Base-by-base conservation (phyloP, 352 stramenopile species). In the Phytophthora uliginosa region DNA sequence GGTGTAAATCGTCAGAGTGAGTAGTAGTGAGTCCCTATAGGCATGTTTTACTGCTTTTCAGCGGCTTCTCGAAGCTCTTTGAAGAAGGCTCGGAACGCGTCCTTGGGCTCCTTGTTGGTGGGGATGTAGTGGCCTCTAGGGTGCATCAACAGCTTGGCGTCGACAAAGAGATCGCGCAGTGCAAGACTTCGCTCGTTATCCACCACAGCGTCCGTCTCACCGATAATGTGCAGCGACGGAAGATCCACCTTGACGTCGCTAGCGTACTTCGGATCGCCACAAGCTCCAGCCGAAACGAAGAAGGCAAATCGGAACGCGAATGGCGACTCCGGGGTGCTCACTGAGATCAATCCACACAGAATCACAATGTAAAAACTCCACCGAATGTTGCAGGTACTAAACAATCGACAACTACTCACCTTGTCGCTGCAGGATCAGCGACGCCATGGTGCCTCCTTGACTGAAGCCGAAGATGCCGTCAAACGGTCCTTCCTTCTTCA, bases 391-490 rank as follows among this genome's bases (percentile, higher is more conserved):
- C 36, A 45, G 2, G 40, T 50, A 50, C n/a, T 18, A 22, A 1
- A 7, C 40, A 18, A 22, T 4, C 17, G 40, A 22, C 12, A 13
- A 40, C 34, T 13, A 4, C 40, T 4, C 9, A 93, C 85, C 79
- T 77, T 96, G 88, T 65, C 80, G 75, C 48, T 94, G 86, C 20
- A 97, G 69, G 22, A 95, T 79, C 34, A 92, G 38, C 0, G 83
- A 88, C 0, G 89, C 84, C 60, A 94, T 86, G 31, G 85, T 89
- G 18, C 88, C 90, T 38, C 90, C 90, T 59, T 96, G 89, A 66
- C 88, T 95, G 66, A 97, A 97, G 34, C 90, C 90, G 50, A 95
- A 93, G 38, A 97, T 82, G 20, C 90, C 90, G 47, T 96, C 83
- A 58, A 97, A 97, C 10, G 90, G 90, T n/a, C 89, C 89, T 40